These are phyloP conservation scores for Croton setiger DNA, from an alignment of 441 rosid species.

Conservation along the genomic window DNA sequence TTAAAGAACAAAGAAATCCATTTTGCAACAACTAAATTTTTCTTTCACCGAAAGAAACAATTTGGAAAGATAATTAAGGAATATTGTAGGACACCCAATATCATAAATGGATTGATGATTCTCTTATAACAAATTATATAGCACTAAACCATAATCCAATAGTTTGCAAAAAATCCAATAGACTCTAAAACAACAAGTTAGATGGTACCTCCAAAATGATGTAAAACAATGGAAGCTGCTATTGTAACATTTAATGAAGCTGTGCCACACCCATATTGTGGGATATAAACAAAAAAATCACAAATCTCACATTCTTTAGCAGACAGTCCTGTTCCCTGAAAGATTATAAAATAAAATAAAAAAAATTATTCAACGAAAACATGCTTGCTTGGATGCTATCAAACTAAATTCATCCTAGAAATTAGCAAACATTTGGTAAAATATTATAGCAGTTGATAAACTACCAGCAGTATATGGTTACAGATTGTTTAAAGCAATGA, in stretches of 20 bases:
- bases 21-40: background rate
- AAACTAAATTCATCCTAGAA: background rate
- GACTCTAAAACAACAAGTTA: background rate
- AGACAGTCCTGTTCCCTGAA: conserved; percentile 87
- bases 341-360: background rate
- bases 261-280: conserved; percentile 89
- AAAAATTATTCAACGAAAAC: background rate
- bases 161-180: no score
- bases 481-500: background rate
- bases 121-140: background rate
- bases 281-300: conserved; percentile 84
- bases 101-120: background rate
- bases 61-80: background rate
- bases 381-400: background rate
- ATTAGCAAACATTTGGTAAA: background rate
- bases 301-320: conserved; percentile 87
- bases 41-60: background rate
- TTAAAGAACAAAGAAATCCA: background rate
- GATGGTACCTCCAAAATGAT: conserved; percentile 81
- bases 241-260: conserved; percentile 92
- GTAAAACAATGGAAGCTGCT: conserved; percentile 90
- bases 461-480: background rate
- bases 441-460: background rate
- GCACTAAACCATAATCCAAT: background rate
- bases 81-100: background rate